Evolutionary conservation across 371 early-diverging fungal species (phyloP).

Genomic region (Dipsacomyces acuminosporus): DNA sequence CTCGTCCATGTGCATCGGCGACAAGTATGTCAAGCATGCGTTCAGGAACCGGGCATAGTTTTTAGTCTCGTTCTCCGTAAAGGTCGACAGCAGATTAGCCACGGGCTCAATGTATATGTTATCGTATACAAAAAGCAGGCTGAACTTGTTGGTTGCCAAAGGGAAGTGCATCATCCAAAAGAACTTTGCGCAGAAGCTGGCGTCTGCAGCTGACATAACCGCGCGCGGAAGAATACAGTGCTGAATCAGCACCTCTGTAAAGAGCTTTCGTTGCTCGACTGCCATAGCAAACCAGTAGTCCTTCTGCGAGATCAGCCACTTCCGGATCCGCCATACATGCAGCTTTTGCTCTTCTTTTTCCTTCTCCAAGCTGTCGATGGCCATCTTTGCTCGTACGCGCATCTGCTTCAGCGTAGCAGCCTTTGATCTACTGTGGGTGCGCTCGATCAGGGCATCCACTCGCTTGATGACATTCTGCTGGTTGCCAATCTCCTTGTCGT

Average conservation of each 20-base stretch:
- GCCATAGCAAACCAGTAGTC: conserved; percentile 64
- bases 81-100: conserved; percentile 54
- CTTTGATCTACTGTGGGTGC: conserved; percentile 41
- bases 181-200: conserved; percentile 79
- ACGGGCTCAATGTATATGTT: conserved; percentile 49
- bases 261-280: conserved; percentile 50
- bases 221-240: conserved; percentile 78
- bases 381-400: conserved; percentile 23
- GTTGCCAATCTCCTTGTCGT: conserved; percentile 62
- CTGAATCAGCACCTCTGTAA: conserved; percentile 61
- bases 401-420: conserved; percentile 34
- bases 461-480: conserved; percentile 50
- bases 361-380: conserved; percentile 25
- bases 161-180: conserved; percentile 67
- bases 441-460: conserved; percentile 49
- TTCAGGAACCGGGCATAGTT: conserved; percentile 66
- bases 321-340: conserved; percentile 50
- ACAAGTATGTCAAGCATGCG: conserved; percentile 56
- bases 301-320: conserved; percentile 59
- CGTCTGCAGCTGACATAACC: conserved; percentile 70
- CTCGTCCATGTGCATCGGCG: conserved; percentile 57
- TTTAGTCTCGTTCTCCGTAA: conserved; percentile 74
- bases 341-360: conserved; percentile 47
- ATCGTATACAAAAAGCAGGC: conserved; percentile 74
- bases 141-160: conserved; percentile 72